Evolutionary conservation across 495 filamentous ascomycete species (phyloP).

Genomic region (Penicillium nucicola): DNA sequence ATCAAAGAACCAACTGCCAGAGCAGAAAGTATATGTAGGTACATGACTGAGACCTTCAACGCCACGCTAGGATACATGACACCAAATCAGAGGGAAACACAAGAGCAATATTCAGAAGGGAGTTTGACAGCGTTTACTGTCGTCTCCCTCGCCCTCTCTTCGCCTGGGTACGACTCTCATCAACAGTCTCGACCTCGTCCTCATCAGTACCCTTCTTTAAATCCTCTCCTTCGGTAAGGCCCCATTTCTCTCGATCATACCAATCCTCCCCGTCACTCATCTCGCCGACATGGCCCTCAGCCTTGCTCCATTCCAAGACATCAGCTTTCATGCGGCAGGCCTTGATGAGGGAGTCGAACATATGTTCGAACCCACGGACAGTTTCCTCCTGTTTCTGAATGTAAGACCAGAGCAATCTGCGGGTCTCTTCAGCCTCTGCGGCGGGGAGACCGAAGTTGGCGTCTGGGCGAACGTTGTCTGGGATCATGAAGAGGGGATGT

Average conservation of each 20-base stretch:
- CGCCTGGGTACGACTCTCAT: slow-evolving; percentile 73
- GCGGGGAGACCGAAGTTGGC: slow-evolving; percentile 76
- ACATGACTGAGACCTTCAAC: slow-evolving; percentile 20
- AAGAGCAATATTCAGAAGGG: neutral
- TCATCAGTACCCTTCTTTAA: slow-evolving; percentile 90
- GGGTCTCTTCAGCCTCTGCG: slow-evolving; percentile 82
- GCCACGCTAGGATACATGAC: slow-evolving; percentile 23
- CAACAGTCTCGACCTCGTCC: slow-evolving; percentile 74
- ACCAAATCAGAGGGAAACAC: neutral
- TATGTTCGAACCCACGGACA: slow-evolving; percentile 70
- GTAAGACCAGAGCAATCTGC: slow-evolving; percentile 76
- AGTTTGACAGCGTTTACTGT: slow-evolving; percentile 16
- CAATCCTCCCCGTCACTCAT: slow-evolving; percentile 94
- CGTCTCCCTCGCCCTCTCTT: slow-evolving; percentile 50
- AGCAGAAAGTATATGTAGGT: slow-evolving; percentile 1
- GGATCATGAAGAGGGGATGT: slow-evolving; percentile 82
- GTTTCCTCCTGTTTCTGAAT: slow-evolving; percentile 97
- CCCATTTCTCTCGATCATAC: slow-evolving; percentile 91
- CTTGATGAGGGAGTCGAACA: slow-evolving; percentile 71
- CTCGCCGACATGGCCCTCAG: slow-evolving; percentile 82
- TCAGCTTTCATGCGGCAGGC: slow-evolving; percentile 75
- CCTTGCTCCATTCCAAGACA: slow-evolving; percentile 82
- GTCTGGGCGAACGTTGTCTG: slow-evolving; percentile 66
- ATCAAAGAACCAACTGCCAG: neutral
- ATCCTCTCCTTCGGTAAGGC: slow-evolving; percentile 65